Evolutionary conservation across 805 yeast genomes (phyloP), one percentile per base, ranked within the genome.

Genomic region (Candida easanensis): DNA sequence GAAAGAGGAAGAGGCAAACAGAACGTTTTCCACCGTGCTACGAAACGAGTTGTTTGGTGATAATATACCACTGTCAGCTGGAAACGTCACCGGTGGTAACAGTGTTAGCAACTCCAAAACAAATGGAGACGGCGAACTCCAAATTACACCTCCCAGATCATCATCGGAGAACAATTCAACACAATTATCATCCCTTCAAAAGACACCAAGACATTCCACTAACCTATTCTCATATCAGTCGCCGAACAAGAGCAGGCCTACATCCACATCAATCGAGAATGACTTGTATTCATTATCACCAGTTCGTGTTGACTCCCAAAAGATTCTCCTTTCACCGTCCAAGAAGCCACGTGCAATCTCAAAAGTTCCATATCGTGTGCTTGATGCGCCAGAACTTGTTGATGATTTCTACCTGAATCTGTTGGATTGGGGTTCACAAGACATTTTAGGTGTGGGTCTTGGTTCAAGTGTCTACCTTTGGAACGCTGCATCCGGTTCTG

Each of bases 341-440:
- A 88, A 83, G 63, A 84, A 80, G 56, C 79, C 84, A 2, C 68
- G 99, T 35, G 75, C 77, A 23, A 86, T 93, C 17, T 73, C 93
- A 4, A 87, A 85, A 57, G 87, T 89, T 1, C 98, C 99, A 0
- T 89, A 84, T 58, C 74, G 96, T 43, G 97, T 91, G 5, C 73
- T 91, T 34, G 99, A 91, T 66, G 99, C 99, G 0, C 99, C 98
- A 0, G 96, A 88, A 37, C 69, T 93, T 18, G 88, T 88, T 5
- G 98, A 93, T 61, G 98, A 91, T 28, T 45, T 90, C 59, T 91
- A 91, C 61, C 73, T 89, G 39, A 93, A 93, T 56, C 71, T 93
- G 44, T 85, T 93, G 1, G 98, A 93, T 61, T 91, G 99, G 99
- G 96, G 97, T 0, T 77, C 88, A 20, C 88, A 83, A 45, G 95